These are phyloP conservation scores for Nemania sp. DNA, from an alignment of 2,329 filamentous ascomycete genomes.

Conservation along the genomic window DNA sequence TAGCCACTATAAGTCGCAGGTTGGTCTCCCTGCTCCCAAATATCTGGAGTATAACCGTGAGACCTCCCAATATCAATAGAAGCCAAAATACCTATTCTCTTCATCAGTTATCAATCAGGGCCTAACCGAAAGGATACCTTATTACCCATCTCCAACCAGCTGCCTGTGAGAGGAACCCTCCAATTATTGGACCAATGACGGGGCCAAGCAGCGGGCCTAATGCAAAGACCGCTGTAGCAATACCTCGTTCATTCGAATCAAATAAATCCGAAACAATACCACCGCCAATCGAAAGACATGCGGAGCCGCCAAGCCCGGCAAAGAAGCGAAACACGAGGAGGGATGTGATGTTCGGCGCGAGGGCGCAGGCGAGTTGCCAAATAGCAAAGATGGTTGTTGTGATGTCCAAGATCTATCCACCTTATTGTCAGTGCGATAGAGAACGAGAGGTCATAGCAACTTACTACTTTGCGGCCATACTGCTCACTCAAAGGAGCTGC, in stretches of 20 bases:
- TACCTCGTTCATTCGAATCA: conserved; percentile 29
- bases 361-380: conserved; percentile 32
- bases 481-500: conserved; percentile 35
- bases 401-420: conserved; percentile 29
- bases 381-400: conserved; percentile 32
- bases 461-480: conserved; percentile 36
- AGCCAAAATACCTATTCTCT: conserved; percentile 29
- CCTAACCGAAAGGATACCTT: not conserved
- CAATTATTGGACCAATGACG: conserved; percentile 37
- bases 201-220: conserved; percentile 35
- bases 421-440: conserved; percentile 15
- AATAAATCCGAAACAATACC: conserved; percentile 37
- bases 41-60: conserved; percentile 30
- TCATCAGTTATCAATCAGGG: conserved; percentile 9
- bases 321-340: conserved; percentile 33
- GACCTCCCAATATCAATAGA: conserved; percentile 25
- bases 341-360: conserved; percentile 32
- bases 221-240: conserved; percentile 33
- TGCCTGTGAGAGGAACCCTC: conserved; percentile 29
- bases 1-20: conserved; percentile 30
- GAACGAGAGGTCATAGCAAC: not conserved
- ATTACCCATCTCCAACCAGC: conserved; percentile 38
- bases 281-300: conserved; percentile 37
- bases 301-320: conserved; percentile 30
- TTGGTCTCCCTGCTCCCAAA: conserved; percentile 33